phyloP scores from a whole-genome alignment of 2,329 filamentous ascomycete species.

The Trichoderma sp. region DNA sequence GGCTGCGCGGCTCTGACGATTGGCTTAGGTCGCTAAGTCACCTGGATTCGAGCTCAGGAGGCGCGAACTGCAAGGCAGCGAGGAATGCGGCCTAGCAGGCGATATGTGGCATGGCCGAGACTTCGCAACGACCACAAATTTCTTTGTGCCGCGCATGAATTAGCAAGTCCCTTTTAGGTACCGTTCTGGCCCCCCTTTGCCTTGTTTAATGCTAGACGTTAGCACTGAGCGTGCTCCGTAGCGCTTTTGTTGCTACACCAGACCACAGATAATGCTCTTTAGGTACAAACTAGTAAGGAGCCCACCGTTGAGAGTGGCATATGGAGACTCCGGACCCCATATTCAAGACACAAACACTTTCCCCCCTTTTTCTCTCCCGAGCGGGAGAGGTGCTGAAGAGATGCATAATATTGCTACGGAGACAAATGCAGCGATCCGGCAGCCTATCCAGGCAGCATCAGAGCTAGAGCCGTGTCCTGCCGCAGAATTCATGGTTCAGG shows the following conservation, averaged over 20 bases:
- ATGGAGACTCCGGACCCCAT: constrained; percentile 14
- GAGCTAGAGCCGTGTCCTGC: not conserved
- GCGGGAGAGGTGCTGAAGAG: not conserved
- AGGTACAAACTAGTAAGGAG: constrained; percentile 8
- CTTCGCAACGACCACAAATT: not conserved
- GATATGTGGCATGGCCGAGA: not conserved
- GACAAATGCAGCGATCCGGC: not conserved
- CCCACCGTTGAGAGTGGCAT: constrained; percentile 7
- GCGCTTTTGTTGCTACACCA: not conserved
- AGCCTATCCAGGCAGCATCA: not conserved
- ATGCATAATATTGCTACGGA: not conserved
- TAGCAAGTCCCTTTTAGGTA: constrained; percentile 4
- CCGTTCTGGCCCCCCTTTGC: not conserved
- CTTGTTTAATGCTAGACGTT: not conserved
- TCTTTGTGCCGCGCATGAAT: not conserved
- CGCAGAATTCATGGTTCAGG: not conserved
- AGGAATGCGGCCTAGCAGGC: constrained; percentile 13
- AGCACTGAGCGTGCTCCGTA: not conserved
- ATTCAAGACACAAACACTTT: not conserved
- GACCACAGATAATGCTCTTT: not conserved
- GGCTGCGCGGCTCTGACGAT: constrained; percentile 26
- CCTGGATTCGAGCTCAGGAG: constrained; percentile 24
- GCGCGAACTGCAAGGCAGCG: constrained; percentile 15
- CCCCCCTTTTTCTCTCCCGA: not conserved
- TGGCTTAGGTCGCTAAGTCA: constrained; percentile 26